Base-by-base conservation (phyloP, 805 yeast genomes). In the Sungouiella blattae region DNA sequence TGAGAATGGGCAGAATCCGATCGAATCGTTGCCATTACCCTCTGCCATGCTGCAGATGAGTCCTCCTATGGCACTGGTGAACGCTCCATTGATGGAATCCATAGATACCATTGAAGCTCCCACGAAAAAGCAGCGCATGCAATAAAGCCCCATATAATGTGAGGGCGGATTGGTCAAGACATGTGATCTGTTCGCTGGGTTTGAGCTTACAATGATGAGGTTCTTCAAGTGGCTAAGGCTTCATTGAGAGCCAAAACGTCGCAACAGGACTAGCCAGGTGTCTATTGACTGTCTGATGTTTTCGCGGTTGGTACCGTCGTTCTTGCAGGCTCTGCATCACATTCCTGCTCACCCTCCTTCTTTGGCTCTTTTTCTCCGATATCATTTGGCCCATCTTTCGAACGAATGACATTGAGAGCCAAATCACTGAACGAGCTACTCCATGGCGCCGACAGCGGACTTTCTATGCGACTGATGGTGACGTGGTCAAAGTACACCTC, bases 401-500 rank as follows among this genome's bases (percentile, higher is more conserved):
- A 21, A 12, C 28, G 16, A 9, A 45, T 21, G 11, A 28, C 29
- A 23, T 44, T 46, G 26, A 46, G 37, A 6, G 50, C 50, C 37
- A 46, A 29, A 26, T 46, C 50, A 26, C 49, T 44, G 30, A 46
- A 46, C 4, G 50, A 46, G 28, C 41, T 44, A 21, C 40, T 44
- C 50, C 50, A 46, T 5, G 29, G 26, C 5, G 41, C 37, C 1
- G 67, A 71, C 11, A 52, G 55, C 18, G 42, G 47, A 6, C 53
- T 41, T 15, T 35, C 45, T 33, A 48, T 57, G 20, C 53, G 47
- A 0, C 14, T 35, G 6, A 64, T 37, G 1, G 34, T 8, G 0
- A 61, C 47, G 0, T 34, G 32, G 0, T 36, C 32, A 41, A 71
- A 73, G 46, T 69, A 69, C 11, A 57, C 34, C 1, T 43, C 42